These are phyloP conservation scores for Fusarium napiforme DNA, from an alignment of 2,329 filamentous ascomycete species.

Conservation along the genomic window DNA sequence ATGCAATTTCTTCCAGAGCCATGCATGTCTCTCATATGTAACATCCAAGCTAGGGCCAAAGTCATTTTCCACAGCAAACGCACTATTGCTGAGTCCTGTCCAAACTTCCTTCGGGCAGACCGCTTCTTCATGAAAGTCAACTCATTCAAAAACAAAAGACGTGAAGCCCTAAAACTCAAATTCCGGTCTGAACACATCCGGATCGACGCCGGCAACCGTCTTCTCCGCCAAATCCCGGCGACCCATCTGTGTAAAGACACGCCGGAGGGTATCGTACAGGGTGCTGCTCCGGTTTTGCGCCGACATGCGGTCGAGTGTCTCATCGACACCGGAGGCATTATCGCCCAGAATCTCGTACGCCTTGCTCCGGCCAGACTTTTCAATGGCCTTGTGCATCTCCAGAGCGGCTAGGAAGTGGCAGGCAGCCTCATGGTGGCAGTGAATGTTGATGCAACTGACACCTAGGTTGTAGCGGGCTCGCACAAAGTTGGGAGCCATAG, in stretches of 20 bases:
- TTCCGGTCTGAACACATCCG: conserved; percentile 86
- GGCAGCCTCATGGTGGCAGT: conserved; percentile 92
- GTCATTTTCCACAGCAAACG: conserved; percentile 5
- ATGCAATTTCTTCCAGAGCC: conserved; percentile 9
- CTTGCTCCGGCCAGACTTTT: conserved; percentile 83
- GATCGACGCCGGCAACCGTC: conserved; percentile 90
- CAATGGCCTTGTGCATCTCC: conserved; percentile 94
- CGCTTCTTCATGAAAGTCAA: conserved; percentile 9
- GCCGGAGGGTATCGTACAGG: conserved; percentile 89
- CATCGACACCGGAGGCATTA: conserved; percentile 65
- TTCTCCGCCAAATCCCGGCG: conserved; percentile 86
- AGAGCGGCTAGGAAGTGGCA: conserved; percentile 91
- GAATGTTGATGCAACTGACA: conserved; percentile 96
- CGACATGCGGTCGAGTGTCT: conserved; percentile 85
- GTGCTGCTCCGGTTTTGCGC: conserved; percentile 97
- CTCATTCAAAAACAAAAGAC: background rate
- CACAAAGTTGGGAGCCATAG: conserved; percentile 94
- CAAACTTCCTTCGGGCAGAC: background rate
- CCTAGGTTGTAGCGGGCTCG: conserved; percentile 96
- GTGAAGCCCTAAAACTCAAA: conserved; percentile 76
- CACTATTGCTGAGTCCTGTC: background rate
- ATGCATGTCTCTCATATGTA: conserved; percentile 22
- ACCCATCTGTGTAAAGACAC: conserved; percentile 98
- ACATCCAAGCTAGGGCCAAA: conserved; percentile 11
- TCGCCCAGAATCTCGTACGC: conserved; percentile 83